These are phyloP conservation scores for Acanthamoeba royreba DNA, from an alignment of 208 protist genomes.

Conservation along the genomic window DNA sequence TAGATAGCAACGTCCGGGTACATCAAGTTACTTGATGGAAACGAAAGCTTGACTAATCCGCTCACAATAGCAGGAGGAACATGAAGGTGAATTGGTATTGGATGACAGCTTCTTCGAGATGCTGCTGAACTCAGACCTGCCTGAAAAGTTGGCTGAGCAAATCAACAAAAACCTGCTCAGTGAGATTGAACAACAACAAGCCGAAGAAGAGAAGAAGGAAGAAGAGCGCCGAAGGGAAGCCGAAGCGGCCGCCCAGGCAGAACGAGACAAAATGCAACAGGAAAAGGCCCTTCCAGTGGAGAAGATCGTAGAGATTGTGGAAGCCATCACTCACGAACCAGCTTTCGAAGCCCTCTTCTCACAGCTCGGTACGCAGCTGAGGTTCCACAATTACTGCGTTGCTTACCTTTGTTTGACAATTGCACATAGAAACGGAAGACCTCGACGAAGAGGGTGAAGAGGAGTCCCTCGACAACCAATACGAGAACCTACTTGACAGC, in stretches of 20 bases:
- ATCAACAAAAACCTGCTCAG: not conserved
- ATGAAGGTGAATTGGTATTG: not conserved
- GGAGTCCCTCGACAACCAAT: not conserved
- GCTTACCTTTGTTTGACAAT: not conserved
- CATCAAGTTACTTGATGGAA: not conserved
- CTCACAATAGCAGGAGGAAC: no score
- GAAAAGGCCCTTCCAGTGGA: not conserved
- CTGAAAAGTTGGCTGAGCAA: not conserved
- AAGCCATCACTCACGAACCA: not conserved
- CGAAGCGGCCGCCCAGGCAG: not conserved
- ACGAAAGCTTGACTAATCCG: no score
- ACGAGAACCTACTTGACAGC: not conserved
- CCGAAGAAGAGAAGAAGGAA: not conserved
- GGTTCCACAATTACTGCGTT: not conserved
- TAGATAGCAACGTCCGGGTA: not conserved
- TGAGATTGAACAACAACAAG: not conserved
- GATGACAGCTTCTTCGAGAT: slow-evolving; percentile 5
- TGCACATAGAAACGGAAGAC: not conserved
- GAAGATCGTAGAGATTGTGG: not conserved
- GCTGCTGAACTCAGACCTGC: not conserved
- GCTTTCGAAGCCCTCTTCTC: not conserved
- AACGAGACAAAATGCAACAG: not conserved
- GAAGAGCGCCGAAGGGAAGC: not conserved
- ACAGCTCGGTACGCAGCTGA: not conserved
- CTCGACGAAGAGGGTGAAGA: not conserved